Evolutionary conservation across 75 land plant genomes (phyloP), one percentile per base, ranked within the genome.

Genomic region (Ceratopteris richardii): DNA sequence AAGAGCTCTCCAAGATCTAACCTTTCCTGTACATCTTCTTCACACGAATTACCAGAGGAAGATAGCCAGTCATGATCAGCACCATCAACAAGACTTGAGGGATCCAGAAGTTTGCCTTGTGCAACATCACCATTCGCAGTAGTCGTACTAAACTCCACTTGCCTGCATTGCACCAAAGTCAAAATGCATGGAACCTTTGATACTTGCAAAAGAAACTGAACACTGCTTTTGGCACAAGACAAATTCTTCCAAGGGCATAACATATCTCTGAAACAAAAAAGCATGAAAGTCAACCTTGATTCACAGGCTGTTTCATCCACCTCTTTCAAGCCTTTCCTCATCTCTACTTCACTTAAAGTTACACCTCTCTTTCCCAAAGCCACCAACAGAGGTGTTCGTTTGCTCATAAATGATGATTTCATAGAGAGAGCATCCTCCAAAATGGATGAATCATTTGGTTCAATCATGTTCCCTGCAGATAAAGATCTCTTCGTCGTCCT

Each of bases 31-130:
- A 53, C 24, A 41, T 82, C 88, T 17, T 84, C 82, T 40, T 78
- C 88, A 67, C 80, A 78, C 29, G 90, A 86, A 68, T 86, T 82
- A 4, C 77, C 89, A 14, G 89, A 82, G 20, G 89, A 82, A 64
- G 82, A 79, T 28, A 82, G 66, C 80, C 80, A 79, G 7, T 85
- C 89, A 11, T 67, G 26, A 56, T 85, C 85, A 31, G 72, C 51
- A 59, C 54, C 22, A 52, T 52, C 54, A 52, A 25, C 54, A 52
- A 52, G 54, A 23, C 54, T 3, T 23, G 28, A 28, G 29, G 54
- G 4, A 52, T 52, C 54, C 25, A 23, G 4, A 26, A 28, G 1
- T 26, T 52, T 52, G 54, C 23, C 4, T 1, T 7, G 48, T 4
- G 48, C 5, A 46, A 17, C 48, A 20, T 2, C 48, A 46, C 54